Evolutionary conservation across 176 grass and related monocot genomes (phyloP).

Genomic region (Pharus latifolius): DNA sequence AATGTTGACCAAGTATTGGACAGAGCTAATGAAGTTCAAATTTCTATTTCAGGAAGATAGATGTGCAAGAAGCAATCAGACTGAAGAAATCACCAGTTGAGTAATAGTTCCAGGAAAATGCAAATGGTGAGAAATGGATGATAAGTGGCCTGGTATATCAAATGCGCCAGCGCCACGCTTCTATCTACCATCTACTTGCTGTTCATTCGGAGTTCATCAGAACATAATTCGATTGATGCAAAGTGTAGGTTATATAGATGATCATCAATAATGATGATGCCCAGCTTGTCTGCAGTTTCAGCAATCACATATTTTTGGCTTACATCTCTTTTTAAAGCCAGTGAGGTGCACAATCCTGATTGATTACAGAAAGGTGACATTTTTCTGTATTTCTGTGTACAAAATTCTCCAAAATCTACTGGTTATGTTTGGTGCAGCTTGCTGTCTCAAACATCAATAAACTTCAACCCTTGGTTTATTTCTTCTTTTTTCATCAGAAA

Average conservation of each 20-base stretch:
- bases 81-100: not conserved
- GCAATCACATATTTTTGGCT: not conserved
- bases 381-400: too few species aligned
- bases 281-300: not conserved
- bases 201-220: too few species aligned
- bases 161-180: not conserved
- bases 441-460: too few species aligned
- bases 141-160: not conserved
- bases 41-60: constrained; percentile 29
- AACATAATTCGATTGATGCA: constrained; percentile 2
- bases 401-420: too few species aligned
- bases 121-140: not conserved
- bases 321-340: too few species aligned
- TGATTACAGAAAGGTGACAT: too few species aligned
- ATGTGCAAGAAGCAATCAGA: not conserved
- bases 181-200: too few species aligned
- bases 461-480: too few species aligned
- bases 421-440: too few species aligned
- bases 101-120: too few species aligned
- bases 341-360: too few species aligned
- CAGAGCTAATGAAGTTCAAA: not conserved
- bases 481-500: too few species aligned
- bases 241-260: not conserved
- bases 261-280: not conserved
- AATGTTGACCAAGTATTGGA: not conserved